These are phyloP conservation scores for Vinca minor DNA, from an alignment of 257 asterid genomes.

Conservation along the genomic window DNA sequence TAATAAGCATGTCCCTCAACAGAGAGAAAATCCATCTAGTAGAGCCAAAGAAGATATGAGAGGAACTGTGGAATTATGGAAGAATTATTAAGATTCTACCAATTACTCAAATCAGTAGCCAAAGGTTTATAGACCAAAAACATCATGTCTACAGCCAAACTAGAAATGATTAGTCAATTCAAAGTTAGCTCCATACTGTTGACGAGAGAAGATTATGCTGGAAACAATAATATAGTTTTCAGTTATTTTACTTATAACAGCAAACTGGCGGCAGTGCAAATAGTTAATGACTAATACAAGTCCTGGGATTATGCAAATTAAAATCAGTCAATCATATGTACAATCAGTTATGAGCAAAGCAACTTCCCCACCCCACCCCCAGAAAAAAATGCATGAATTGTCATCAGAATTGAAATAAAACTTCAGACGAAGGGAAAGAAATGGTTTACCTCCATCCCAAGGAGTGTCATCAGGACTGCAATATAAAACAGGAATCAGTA, in stretches of 20 bases:
- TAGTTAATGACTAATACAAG: not conserved
- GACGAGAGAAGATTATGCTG: not conserved
- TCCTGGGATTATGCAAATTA: not conserved
- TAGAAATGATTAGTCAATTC: not conserved
- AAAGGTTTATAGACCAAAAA: not conserved
- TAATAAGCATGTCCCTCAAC: no score
- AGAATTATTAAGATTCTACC: not conserved
- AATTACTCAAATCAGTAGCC: not conserved
- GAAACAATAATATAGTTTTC: no score
- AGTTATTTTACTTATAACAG: no score
- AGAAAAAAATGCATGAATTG: not conserved
- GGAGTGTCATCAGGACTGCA: constrained; percentile 95
- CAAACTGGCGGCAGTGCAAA: not conserved
- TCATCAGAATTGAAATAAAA: not conserved
- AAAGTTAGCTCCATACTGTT: not conserved
- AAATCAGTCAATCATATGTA: not conserved
- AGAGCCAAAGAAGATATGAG: not conserved
- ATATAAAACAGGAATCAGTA: constrained; percentile 11
- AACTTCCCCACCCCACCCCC: no score
- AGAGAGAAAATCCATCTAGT: no score
- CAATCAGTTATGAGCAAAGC: not conserved
- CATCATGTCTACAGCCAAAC: not conserved
- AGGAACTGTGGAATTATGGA: not conserved
- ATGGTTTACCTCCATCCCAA: constrained; percentile 91
- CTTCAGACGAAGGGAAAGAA: not conserved